Evolutionary conservation across 202 grass and related monocot genomes (phyloP).

Genomic region (Schoenoplectus triqueter): DNA sequence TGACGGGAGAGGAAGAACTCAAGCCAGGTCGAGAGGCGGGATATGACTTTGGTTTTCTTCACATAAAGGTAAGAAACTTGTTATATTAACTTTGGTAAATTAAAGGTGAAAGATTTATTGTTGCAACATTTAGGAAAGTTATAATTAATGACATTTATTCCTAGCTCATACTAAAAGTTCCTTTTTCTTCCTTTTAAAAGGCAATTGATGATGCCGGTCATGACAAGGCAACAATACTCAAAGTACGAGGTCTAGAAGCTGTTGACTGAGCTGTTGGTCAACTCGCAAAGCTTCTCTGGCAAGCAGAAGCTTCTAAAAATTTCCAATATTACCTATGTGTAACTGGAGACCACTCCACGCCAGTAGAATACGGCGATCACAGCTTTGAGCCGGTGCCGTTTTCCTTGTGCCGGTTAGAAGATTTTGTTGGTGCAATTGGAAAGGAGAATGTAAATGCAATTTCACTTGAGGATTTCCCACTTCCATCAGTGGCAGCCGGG

Average conservation of each 20-base stretch:
- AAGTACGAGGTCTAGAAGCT: slow-evolving; percentile 80
- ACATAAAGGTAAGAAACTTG: slow-evolving; percentile 70
- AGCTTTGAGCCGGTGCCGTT: slow-evolving; percentile 88
- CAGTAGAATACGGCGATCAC: slow-evolving; percentile 91
- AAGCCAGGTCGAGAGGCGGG: slow-evolving; percentile 59
- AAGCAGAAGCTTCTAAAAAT: slow-evolving; percentile 70
- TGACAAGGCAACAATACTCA: slow-evolving; percentile 87
- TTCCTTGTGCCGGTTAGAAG: slow-evolving; percentile 60
- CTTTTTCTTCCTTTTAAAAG: slow-evolving; percentile 43
- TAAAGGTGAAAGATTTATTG: no score
- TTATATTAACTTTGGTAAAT: no score
- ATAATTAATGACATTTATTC: neutral
- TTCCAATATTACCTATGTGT: slow-evolving; percentile 79
- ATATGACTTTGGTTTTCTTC: slow-evolving; percentile 97
- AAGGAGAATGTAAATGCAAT: slow-evolving; percentile 60
- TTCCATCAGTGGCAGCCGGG: slow-evolving; percentile 57
- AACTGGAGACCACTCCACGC: slow-evolving; percentile 95
- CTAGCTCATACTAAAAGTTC: slow-evolving; percentile 2
- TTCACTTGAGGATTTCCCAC: slow-evolving; percentile 65
- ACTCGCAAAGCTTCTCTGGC: slow-evolving; percentile 73
- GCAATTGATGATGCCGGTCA: slow-evolving; percentile 94
- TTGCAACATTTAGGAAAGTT: neutral
- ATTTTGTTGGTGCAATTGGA: slow-evolving; percentile 64
- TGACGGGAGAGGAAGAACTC: slow-evolving; percentile 77
- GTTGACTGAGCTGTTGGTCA: slow-evolving; percentile 82